A percentile compares a stretch with the other conserved stretches of the same genome.
phyloP scores from a whole-genome alignment of 1,284 basidiomycete species.

The Termitomyces sp. region DNA sequence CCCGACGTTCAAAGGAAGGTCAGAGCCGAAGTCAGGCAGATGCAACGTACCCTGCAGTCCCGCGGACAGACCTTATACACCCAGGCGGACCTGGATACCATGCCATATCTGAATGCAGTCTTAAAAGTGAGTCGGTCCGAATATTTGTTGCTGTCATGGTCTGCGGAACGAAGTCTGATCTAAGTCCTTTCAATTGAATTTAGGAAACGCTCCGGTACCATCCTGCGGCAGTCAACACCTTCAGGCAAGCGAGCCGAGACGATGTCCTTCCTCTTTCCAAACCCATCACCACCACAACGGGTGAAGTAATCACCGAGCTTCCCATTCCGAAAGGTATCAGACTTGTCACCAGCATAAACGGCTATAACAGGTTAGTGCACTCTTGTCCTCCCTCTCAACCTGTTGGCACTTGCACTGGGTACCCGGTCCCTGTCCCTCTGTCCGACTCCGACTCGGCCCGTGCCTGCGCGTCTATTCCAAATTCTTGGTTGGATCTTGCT shows the following conservation, averaged over 20 bases:
- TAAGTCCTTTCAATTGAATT: slow-evolving; percentile 1
- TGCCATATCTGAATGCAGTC: slow-evolving; percentile 47
- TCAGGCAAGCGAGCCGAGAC: slow-evolving; percentile 34
- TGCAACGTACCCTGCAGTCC: slow-evolving; percentile 31
- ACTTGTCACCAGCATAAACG: slow-evolving; percentile 32
- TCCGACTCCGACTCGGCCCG: background rate
- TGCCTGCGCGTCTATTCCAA: background rate
- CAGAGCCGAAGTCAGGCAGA: slow-evolving; percentile 41
- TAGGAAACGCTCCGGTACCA: slow-evolving; percentile 40
- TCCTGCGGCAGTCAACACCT: slow-evolving; percentile 28
- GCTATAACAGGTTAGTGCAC: slow-evolving; percentile 36
- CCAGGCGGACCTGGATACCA: slow-evolving; percentile 43
- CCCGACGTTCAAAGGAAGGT: slow-evolving; percentile 43
- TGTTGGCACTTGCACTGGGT: background rate
- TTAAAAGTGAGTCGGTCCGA: slow-evolving; percentile 39
- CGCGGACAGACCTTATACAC: slow-evolving; percentile 39
- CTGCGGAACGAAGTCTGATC: background rate
- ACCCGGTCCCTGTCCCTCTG: background rate
- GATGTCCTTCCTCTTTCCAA: slow-evolving; percentile 40
- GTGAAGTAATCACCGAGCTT: slow-evolving; percentile 31
- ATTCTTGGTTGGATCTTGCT: background rate
- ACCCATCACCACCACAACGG: slow-evolving; percentile 33
- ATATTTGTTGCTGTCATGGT: background rate
- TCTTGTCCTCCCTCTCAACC: background rate
- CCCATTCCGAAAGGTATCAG: slow-evolving; percentile 34